These are phyloP conservation scores for Kodamaea hsintzibuensis DNA, from an alignment of 805 yeast genomes.

Conservation along the genomic window DNA sequence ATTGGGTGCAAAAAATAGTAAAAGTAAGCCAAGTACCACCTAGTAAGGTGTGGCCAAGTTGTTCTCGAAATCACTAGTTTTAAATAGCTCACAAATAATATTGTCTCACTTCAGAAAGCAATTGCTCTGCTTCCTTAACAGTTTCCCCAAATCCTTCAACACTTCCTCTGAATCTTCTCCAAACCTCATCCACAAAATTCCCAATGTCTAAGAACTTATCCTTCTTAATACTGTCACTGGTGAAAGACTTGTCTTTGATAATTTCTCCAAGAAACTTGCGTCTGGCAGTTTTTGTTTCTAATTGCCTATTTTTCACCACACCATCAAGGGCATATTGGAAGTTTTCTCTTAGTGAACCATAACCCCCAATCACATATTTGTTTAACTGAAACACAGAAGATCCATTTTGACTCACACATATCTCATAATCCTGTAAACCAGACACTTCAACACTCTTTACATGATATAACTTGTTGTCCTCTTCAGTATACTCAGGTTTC, in stretches of 20 bases:
- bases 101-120: not conserved
- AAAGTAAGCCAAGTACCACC: not conserved
- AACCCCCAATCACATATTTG: conserved; percentile 1
- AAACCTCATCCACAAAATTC: not conserved
- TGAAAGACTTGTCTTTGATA: not conserved
- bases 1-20: not conserved
- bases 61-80: no score
- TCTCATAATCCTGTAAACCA: not conserved
- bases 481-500: not conserved
- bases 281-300: not conserved
- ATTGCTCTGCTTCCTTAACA: not conserved
- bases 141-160: not conserved
- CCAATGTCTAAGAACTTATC: not conserved
- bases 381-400: not conserved
- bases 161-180: not conserved
- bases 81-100: not conserved
- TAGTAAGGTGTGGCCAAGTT: no score
- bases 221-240: not conserved
- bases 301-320: not conserved
- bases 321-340: not conserved
- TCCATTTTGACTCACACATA: not conserved
- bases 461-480: not conserved
- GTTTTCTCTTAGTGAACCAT: not conserved
- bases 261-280: not conserved
- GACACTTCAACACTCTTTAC: not conserved